Base-by-base conservation (phyloP, 495 filamentous ascomycete species). In the Choiromyces venosus region DNA sequence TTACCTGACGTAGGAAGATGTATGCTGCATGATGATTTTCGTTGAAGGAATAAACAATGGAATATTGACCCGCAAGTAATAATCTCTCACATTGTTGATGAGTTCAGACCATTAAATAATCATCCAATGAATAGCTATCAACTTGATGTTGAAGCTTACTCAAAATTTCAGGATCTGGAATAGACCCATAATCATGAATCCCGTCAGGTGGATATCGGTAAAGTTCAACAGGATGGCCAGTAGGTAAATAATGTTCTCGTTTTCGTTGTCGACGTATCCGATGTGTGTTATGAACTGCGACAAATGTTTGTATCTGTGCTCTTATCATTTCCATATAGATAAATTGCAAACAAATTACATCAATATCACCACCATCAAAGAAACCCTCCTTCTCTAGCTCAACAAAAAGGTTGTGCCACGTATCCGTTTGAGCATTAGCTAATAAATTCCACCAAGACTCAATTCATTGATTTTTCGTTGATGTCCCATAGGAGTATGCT, bases 271-370 rank as follows among this genome's bases (percentile, higher is more conserved):
- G 42, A 0, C 21, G n/a, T 8, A 71, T 71, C 18, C 56, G 56
- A 36, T 71, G 61, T 6, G 65, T 71, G 14, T 71, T 71, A 10
- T 66, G 70, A 12, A 71, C 29, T 0, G 42, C 70, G n/a, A 71
- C 70, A 71, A 66, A 71, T 44, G 37, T 37, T 36, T 66, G 70
- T 9, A 65, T 71, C 65, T 71, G 56, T 0, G 66, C 37, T 40
- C 56, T 37, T n/a, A 66, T 12, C 56, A 71, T 71, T 42, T 71
- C 2, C 56, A 71, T 71, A 66, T 71, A 71, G 9, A 71, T 66
- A 37, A 66, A 71, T 35, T 71, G 70, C 7, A 71, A 40, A 37
- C 56, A 66, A 25, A 64, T 39, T 1, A 71, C 25, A 44, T 66
- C 37, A 37, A 70, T 56, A 1, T 37, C 19, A n/a, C 61, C 68